These are phyloP conservation scores for Coemansia sp. DNA, from an alignment of 192 early-diverging fungal genomes.

Conservation along the genomic window DNA sequence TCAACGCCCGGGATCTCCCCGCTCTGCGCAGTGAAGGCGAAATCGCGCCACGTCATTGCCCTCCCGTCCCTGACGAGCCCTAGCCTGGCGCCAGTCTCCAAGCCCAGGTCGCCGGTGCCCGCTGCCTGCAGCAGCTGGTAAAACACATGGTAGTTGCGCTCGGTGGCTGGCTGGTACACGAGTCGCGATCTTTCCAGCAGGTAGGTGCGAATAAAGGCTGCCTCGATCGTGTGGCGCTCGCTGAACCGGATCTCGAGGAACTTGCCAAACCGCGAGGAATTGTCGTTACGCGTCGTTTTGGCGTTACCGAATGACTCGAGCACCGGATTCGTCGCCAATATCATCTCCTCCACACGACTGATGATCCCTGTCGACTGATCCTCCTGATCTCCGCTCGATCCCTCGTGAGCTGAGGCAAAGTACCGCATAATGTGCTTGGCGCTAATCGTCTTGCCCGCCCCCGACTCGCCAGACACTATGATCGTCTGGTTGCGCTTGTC, in stretches of 20 bases:
- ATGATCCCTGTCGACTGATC: conserved; percentile 27
- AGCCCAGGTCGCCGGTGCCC: conserved; percentile 57
- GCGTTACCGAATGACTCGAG: conserved; percentile 99
- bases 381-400: background rate
- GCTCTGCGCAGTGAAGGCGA: conserved; percentile 84
- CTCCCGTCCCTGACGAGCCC: conserved; percentile 6
- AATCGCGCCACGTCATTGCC: conserved; percentile 59
- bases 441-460: conserved; percentile 95
- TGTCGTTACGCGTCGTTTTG: conserved; percentile 99
- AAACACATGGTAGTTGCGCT: conserved; percentile 99
- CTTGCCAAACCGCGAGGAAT: conserved; percentile 97
- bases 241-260: conserved; percentile 97
- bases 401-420: conserved; percentile 80
- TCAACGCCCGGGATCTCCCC: conserved; percentile 83
- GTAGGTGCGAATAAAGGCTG: conserved; percentile 94
- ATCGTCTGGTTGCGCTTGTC: conserved; percentile 95
- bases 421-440: conserved; percentile 99
- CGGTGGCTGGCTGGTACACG: conserved; percentile 86
- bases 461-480: conserved; percentile 95
- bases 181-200: conserved; percentile 93
- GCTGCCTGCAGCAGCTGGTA: conserved; percentile 96
- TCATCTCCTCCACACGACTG: conserved; percentile 69
- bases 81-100: conserved; percentile 2
- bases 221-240: conserved; percentile 78
- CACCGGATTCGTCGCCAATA: conserved; percentile 95